phyloP scores from a whole-genome alignment of 495 filamentous ascomycete genomes.

The Aspergillus nanangensis region DNA sequence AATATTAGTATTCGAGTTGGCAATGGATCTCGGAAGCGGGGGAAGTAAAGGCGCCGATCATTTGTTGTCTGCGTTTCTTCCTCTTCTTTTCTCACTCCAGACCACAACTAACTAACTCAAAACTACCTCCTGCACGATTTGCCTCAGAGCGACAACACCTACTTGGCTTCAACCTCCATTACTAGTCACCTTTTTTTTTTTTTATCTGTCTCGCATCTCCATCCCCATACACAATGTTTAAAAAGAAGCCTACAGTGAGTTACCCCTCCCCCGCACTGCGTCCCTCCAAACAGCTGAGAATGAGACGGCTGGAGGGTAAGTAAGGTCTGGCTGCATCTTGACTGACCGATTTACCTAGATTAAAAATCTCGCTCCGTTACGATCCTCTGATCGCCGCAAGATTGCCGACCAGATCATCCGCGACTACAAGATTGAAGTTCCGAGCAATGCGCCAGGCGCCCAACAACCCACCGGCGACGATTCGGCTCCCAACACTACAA shows the following conservation, averaged over 20 bases:
- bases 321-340: too few relatives aligned
- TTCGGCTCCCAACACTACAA: conserved; percentile 26
- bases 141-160: too few relatives aligned
- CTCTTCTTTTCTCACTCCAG: background rate
- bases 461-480: conserved; percentile 30
- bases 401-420: conserved; percentile 67
- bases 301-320: too few relatives aligned
- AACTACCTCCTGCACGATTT: too few relatives aligned
- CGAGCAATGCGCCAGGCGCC: conserved; percentile 25
- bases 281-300: background rate
- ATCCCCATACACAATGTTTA: conserved; percentile 55
- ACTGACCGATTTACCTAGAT: conserved; percentile 40
- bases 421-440: conserved; percentile 51
- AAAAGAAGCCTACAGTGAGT: conserved; percentile 69
- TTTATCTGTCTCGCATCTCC: background rate
- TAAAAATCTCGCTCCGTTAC: conserved; percentile 63
- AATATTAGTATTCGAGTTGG: background rate
- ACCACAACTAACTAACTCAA: too few relatives aligned
- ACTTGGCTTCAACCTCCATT: background rate
- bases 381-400: conserved; percentile 67
- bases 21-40: background rate
- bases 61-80: background rate
- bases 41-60: background rate
- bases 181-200: background rate
- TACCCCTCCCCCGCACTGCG: conserved; percentile 26